Conservation (phyloP, 441 rosid species). For the Capsella rubella region DNA sequence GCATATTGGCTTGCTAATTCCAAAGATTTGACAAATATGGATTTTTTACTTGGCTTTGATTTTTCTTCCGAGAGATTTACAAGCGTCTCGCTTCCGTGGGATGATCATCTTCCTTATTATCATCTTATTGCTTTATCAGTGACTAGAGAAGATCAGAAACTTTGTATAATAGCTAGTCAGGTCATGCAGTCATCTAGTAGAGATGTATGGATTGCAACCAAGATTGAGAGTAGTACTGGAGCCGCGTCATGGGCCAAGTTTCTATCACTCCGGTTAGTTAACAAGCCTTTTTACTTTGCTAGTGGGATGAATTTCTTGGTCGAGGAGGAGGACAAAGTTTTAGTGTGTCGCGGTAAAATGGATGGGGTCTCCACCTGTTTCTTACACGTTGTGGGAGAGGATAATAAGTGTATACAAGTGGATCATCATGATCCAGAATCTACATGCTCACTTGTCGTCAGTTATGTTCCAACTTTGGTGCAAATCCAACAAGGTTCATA, state of each 20-base stretch:
- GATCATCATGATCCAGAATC: not conserved
- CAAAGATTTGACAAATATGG: not conserved
- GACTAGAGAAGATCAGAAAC: not conserved
- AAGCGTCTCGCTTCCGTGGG: not conserved
- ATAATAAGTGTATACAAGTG: not conserved
- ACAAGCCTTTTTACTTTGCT: not conserved
- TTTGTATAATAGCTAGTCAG: not conserved
- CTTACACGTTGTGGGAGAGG: constrained; percentile 16
- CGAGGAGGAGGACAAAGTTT: not conserved
- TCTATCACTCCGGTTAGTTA: not conserved
- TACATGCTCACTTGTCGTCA: not conserved
- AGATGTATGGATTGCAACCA: constrained; percentile 14
- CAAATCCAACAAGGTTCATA: no score
- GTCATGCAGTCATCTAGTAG: not conserved
- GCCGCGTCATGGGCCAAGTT: constrained; percentile 7
- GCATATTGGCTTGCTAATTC: not conserved
- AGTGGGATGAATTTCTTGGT: constrained; percentile 20
- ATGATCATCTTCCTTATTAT: not conserved
- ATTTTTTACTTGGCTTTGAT: not conserved
- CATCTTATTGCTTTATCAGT: not conserved
- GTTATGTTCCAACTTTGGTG: no score
- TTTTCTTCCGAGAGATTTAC: not conserved
- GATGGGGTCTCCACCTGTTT: not conserved
- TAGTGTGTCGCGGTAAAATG: not conserved
- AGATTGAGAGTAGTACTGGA: not conserved